These are phyloP conservation scores for Ustilaginoidea virens DNA, from an alignment of 2,329 filamentous ascomycete genomes.

Conservation along the genomic window DNA sequence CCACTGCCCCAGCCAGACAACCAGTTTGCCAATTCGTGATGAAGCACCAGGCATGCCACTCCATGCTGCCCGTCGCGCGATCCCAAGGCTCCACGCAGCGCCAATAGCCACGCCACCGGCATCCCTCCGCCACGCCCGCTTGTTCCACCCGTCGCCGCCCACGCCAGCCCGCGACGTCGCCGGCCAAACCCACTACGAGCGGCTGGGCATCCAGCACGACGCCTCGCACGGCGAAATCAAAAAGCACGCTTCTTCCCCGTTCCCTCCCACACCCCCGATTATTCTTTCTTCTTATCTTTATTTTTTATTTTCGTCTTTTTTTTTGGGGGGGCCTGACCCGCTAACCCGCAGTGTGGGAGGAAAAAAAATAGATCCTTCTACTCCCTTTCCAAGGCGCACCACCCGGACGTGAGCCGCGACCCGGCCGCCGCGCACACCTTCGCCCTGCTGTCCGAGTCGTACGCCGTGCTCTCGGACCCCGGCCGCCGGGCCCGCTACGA, in stretches of 20 bases:
- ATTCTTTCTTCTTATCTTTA: too few relatives aligned
- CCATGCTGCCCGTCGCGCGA: conserved; percentile 15
- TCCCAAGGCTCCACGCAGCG: too few relatives aligned
- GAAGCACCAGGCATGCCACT: conserved; percentile 42
- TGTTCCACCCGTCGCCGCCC: conserved; percentile 12
- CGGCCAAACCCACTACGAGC: conserved; percentile 61
- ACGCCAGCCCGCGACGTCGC: conserved; percentile 10
- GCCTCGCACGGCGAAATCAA: conserved; percentile 72
- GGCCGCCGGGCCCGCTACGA: conserved; percentile 72
- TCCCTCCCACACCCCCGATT: background rate
- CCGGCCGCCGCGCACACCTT: conserved; percentile 60
- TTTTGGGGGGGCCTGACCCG: too few relatives aligned
- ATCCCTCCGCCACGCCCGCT: conserved; percentile 7
- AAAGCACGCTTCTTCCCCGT: conserved; percentile 35
- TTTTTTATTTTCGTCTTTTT: too few relatives aligned
- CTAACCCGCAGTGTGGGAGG: too few relatives aligned
- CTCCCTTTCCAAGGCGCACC: conserved; percentile 75
- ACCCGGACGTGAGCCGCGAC: conserved; percentile 84
- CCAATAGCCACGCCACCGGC: background rate
- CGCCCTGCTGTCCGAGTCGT: conserved; percentile 71
- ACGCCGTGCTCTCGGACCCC: conserved; percentile 56
- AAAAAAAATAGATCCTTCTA: conserved; percentile 75
- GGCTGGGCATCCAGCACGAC: conserved; percentile 52
- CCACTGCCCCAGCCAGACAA: too few relatives aligned
- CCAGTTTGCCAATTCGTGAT: conserved; percentile 36